These are phyloP conservation scores for Phytophthora palmivora DNA, from an alignment of 352 stramenopile genomes.

Conservation along the genomic window DNA sequence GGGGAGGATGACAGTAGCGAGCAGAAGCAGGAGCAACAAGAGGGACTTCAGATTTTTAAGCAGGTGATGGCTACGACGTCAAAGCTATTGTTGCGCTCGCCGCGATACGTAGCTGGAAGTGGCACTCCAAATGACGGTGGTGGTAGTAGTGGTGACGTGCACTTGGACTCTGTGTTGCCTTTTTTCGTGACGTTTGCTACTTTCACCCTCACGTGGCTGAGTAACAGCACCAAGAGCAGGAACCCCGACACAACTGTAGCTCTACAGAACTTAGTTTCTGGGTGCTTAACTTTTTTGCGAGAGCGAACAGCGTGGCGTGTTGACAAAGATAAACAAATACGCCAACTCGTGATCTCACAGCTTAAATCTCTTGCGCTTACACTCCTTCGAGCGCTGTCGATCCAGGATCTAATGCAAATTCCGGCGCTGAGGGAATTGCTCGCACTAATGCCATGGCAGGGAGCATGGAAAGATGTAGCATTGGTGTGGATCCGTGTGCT, in stretches of 20 bases:
- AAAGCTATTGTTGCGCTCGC: conserved; percentile 34
- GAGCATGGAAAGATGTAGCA: conserved; percentile 59
- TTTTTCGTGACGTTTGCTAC: conserved; percentile 65
- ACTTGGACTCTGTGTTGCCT: conserved; percentile 39
- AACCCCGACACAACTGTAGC: conserved; percentile 27
- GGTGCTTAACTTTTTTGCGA: conserved; percentile 37
- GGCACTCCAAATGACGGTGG: conserved; percentile 3
- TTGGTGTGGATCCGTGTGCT: conserved; percentile 59
- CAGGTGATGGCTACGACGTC: conserved; percentile 30
- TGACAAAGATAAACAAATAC: conserved; percentile 36
- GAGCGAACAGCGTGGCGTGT: conserved; percentile 36
- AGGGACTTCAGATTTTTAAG: conserved; percentile 26
- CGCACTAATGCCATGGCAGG: conserved; percentile 57
- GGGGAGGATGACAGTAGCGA: conserved; percentile 21
- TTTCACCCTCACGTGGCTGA: conserved; percentile 52
- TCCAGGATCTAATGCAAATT: conserved; percentile 51
- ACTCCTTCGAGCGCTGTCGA: conserved; percentile 43
- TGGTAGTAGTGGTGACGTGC: conserved; percentile 5
- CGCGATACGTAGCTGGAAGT: conserved; percentile 18
- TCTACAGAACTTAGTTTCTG: conserved; percentile 38
- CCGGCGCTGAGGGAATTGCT: conserved; percentile 47
- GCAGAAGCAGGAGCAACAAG: conserved; percentile 22
- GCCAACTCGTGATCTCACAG: conserved; percentile 32
- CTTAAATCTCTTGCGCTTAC: conserved; percentile 36
- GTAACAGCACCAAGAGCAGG: conserved; percentile 4